Percentiles rank a stretch among this genome's conserved stretches.
Conservation (phyloP, 768 basidiomycete genomes). For the Tremella fuciformis region DNA sequence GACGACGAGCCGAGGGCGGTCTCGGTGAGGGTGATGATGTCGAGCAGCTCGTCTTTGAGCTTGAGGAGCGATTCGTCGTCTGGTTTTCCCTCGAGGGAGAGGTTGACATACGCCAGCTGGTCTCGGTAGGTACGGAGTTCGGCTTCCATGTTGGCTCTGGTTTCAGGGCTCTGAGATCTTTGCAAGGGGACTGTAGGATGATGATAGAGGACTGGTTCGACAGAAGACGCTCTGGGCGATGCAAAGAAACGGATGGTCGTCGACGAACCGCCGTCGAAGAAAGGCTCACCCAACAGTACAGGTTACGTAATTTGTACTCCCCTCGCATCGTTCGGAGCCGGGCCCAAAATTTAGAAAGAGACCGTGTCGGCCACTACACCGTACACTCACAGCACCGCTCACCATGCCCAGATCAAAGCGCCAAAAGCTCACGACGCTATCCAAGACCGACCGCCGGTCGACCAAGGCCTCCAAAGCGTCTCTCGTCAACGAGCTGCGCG, state of each 20-base stretch:
- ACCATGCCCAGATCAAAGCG: constrained; percentile 86
- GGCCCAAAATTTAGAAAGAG: too few relatives aligned
- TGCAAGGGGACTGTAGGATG: too few relatives aligned
- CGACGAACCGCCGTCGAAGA: too few relatives aligned
- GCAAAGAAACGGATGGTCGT: too few relatives aligned
- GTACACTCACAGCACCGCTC: constrained; percentile 2
- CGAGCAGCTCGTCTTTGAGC: constrained; percentile 49
- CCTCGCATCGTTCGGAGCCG: too few relatives aligned
- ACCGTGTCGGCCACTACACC: too few relatives aligned
- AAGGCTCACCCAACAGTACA: too few relatives aligned
- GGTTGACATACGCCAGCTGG: constrained; percentile 51
- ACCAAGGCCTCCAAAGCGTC: constrained; percentile 83
- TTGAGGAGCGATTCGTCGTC: constrained; percentile 46
- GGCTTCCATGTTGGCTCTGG: constrained; percentile 44
- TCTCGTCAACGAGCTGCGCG: constrained; percentile 77
- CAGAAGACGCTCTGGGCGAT: too few relatives aligned
- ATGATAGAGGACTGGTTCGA: too few relatives aligned
- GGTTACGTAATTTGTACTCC: too few relatives aligned
- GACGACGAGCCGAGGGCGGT: constrained; percentile 26
- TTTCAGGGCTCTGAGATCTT: too few relatives aligned
- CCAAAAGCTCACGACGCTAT: constrained; percentile 83
- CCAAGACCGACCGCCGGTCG: constrained; percentile 84
- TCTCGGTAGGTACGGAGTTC: constrained; percentile 51
- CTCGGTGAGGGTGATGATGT: constrained; percentile 50
- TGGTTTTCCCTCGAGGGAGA: constrained; percentile 50